Evolutionary conservation across 2,329 filamentous ascomycete genomes (phyloP).

Genomic region (Fusarium irregulare): DNA sequence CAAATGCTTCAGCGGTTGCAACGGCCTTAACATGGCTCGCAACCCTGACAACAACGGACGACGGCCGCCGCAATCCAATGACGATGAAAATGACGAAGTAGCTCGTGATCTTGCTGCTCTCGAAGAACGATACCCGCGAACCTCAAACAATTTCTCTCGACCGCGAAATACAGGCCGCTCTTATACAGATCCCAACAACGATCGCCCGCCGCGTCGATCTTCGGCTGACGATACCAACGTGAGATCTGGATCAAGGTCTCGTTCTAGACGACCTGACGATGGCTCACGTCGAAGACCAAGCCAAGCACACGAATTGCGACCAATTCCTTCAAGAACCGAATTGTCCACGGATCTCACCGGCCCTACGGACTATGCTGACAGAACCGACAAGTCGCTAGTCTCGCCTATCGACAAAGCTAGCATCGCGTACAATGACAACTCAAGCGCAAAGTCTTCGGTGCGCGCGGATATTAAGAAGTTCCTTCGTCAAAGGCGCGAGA

Average conservation of each 20-base stretch:
- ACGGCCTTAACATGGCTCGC: conserved; percentile 44
- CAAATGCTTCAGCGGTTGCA: conserved; percentile 45
- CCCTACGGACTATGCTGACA: conserved; percentile 29
- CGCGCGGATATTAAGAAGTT: conserved; percentile 42
- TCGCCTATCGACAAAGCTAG: conserved; percentile 33
- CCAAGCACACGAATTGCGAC: conserved; percentile 40
- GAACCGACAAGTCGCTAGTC: conserved; percentile 28
- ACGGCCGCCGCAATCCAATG: conserved; percentile 25
- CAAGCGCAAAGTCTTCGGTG: conserved; percentile 29
- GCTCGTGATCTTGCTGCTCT: conserved; percentile 42
- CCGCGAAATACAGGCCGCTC: conserved; percentile 34
- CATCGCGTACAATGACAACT: conserved; percentile 10
- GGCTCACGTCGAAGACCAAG: background rate
- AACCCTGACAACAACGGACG: conserved; percentile 41
- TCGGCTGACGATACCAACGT: conserved; percentile 29
- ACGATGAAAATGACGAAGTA: conserved; percentile 27
- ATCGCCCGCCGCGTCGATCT: conserved; percentile 16
- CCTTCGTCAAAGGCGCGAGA: conserved; percentile 31
- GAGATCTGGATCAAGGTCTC: conserved; percentile 34
- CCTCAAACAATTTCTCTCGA: conserved; percentile 35
- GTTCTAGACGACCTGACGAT: conserved; percentile 33
- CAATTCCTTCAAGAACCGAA: conserved; percentile 40
- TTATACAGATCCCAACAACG: conserved; percentile 30
- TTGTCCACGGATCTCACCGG: conserved; percentile 20
- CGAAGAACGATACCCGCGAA: conserved; percentile 40